Conservation (phyloP, 2,329 filamentous ascomycete genomes). For the Albifimbria verrucaria region DNA sequence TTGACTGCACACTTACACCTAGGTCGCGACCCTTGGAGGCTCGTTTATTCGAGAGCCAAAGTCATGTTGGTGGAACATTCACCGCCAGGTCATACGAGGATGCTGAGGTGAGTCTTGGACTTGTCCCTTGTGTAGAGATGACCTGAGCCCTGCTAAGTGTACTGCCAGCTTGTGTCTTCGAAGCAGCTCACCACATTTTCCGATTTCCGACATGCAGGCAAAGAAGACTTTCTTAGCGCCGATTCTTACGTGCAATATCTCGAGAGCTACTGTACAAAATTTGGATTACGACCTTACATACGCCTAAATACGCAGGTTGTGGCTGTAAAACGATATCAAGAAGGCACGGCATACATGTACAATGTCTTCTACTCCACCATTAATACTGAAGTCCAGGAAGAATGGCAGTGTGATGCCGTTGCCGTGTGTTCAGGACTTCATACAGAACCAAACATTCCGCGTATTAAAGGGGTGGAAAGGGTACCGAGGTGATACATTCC, state of each 20-base stretch:
- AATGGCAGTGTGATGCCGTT: slow-evolving; percentile 38
- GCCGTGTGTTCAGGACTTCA: slow-evolving; percentile 41
- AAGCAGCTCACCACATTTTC: slow-evolving; percentile 47
- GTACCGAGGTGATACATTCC: slow-evolving; percentile 37
- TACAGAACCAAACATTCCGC: slow-evolving; percentile 32
- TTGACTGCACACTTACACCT: slow-evolving; percentile 27
- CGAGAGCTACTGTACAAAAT: slow-evolving; percentile 33
- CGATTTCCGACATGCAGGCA: slow-evolving; percentile 34
- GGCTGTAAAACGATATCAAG: slow-evolving; percentile 11
- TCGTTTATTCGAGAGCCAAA: slow-evolving; percentile 37
- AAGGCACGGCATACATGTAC: slow-evolving; percentile 2
- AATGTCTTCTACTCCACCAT: slow-evolving; percentile 1
- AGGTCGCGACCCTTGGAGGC: slow-evolving; percentile 29
- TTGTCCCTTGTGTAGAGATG: neutral
- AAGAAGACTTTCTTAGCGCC: slow-evolving; percentile 37
- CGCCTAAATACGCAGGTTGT: slow-evolving; percentile 26
- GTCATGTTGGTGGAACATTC: slow-evolving; percentile 39
- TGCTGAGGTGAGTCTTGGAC: slow-evolving; percentile 29
- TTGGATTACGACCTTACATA: slow-evolving; percentile 34
- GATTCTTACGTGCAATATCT: slow-evolving; percentile 37
- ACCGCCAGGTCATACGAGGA: slow-evolving; percentile 39
- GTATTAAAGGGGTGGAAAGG: slow-evolving; percentile 32
- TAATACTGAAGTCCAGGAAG: neutral
- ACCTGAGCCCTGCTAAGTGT: neutral
- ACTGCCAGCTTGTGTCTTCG: slow-evolving; percentile 36